Evolutionary conservation across 371 early-diverging fungal species (phyloP), one percentile per base, ranked within the genome.

Genomic region (Lichtheimia corymbifera): DNA sequence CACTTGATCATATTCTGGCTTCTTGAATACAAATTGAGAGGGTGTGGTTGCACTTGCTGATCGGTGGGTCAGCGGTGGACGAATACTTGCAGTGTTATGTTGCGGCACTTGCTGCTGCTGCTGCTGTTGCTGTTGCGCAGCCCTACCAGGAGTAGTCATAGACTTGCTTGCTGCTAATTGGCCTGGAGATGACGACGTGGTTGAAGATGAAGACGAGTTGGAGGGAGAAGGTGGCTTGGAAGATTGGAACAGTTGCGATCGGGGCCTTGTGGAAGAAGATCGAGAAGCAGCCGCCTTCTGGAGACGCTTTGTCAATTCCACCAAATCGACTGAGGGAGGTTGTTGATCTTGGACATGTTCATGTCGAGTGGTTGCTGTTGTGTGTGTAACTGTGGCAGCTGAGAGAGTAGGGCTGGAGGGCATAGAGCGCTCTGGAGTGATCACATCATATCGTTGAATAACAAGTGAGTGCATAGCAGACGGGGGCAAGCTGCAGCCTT

Each of bases 341-440:
- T 55, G 67, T 24, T 13, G n/a, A 41, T 58, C 62, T 18, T 58
- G 62, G 43, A 65, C 63, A 24, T 73, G 70, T 25, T 63, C 63
- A 60, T 65, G 68, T 42, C 62, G 66, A 63, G 71, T 67, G 15
- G 74, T 77, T 7, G 77, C 77, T 18, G 65, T 63, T 40, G 72
- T 72, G 50, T 70, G 78, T 44, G 74, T 77, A 47, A 77, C 73
- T 6, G 70, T 71, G 1, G 78, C 78, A 45, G 75, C 73, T n/a
- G 78, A 72, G 2, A 77, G 50, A 18, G 76, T 70, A 17, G 80
- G 80, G 52, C 74, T 74, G 18, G 74, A 71, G 28, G 80, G 76
- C n/a, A 69, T 61, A 15, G 76, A 76, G 49, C 74, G 64, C 4
- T 79, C 80, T 27, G 80, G 80, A 13, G 78, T 78, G 13, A 80